Base-by-base conservation (phyloP, 2,329 filamentous ascomycete species). In the Claviceps fusiformis region DNA sequence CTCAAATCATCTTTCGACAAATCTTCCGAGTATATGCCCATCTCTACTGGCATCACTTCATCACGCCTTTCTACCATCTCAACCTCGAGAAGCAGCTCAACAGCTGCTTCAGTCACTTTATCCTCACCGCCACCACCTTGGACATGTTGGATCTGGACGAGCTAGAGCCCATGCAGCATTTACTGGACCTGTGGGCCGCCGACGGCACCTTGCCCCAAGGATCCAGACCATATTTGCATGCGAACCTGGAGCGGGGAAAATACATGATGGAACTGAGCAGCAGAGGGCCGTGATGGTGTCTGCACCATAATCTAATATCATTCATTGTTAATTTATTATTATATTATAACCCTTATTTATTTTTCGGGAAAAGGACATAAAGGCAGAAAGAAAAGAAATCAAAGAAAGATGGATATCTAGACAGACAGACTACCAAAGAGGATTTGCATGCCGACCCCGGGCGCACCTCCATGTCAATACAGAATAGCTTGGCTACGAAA, bases 21-120 rank as follows among this genome's bases (percentile, higher is more conserved):
- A 95, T 96, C 84, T 95, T 96, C 77, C 86, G 91, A 57, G 90
- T 95, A 62, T 96, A 96, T 66, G 86, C 92, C 49, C 91, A 96
- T 71, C 82, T 97, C 57, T 97, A 96, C 76, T 95, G 93, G 79
- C 87, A 89, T 55, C 91, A 96, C 71, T 97, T 87, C 70, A 73
- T 84, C 60, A 84, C 87, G 61, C 85, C 85, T 5, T 88, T 89
- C 70, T 89, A 87, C 72, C 83, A 89, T 67, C 77, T 90, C 59
- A 87, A 84, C 70, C 73, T 85, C 11, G 82, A 85, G 68, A 85
- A 87, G 67, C 83, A 87, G 62, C 76, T 90, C 58, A 90, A 90
- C 74, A 88, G 85, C 68, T 89, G 86, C 70, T 90, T 90, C 68
- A 86, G 85, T 56, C 86, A 90, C 71, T 91, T 90, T 62, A 78